These are phyloP conservation scores for Thelephora ganbajun DNA, from an alignment of 768 basidiomycete genomes.

Conservation along the genomic window DNA sequence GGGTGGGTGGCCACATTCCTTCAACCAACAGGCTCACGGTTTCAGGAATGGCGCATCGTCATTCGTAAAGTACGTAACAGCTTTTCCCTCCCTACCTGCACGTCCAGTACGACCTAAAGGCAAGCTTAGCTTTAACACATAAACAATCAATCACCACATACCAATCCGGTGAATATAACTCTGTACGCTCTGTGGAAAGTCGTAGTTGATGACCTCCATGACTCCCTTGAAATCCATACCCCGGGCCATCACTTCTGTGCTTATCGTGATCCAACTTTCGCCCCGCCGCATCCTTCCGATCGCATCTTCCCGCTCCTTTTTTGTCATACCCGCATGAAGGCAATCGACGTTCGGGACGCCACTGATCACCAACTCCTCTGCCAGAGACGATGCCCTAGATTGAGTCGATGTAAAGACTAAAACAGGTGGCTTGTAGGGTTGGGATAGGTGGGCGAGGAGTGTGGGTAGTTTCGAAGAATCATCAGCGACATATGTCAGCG, in stretches of 20 bases:
- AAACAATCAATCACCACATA: constrained; percentile 14
- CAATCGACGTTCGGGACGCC: constrained; percentile 74
- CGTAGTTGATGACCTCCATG: constrained; percentile 89
- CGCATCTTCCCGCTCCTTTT: constrained; percentile 78
- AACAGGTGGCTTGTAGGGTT: constrained; percentile 81
- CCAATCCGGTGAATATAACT: constrained; percentile 96
- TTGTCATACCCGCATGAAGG: constrained; percentile 82
- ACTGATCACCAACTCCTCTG: constrained; percentile 70
- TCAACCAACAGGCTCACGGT: constrained; percentile 34
- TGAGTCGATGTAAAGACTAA: constrained; percentile 89
- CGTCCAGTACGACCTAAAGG: constrained; percentile 79
- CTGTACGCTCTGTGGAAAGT: constrained; percentile 91
- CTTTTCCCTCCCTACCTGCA: constrained; percentile 84
- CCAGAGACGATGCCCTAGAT: constrained; percentile 65
- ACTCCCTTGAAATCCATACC: constrained; percentile 98
- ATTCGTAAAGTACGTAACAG: constrained; percentile 91
- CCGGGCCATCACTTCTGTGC: constrained; percentile 94
- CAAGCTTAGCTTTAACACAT: constrained; percentile 5
- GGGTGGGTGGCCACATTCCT: background rate
- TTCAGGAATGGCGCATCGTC: constrained; percentile 88
- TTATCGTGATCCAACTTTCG: constrained; percentile 89
- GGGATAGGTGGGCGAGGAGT: constrained; percentile 62
- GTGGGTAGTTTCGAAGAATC: constrained; percentile 92
- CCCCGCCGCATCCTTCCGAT: constrained; percentile 77
- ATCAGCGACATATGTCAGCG: constrained; percentile 81